Evolutionary conservation across 805 yeast species (phyloP).

Genomic region (Yarrowia porcina): DNA sequence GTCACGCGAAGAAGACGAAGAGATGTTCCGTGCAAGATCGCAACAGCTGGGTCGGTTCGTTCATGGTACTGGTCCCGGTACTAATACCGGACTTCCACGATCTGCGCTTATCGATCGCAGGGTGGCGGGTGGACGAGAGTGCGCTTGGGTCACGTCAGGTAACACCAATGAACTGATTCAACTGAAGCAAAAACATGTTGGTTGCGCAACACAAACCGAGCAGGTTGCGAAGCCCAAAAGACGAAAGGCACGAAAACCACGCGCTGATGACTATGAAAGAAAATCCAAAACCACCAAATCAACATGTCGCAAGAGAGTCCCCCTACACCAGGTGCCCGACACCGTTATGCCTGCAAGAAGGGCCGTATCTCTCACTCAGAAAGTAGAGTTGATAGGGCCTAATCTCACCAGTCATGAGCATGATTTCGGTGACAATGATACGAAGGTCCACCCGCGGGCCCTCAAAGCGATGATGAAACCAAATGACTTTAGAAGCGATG

Average conservation of each 20-base stretch:
- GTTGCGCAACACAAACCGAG: not conserved
- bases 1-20: conserved; percentile 14
- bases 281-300: not conserved
- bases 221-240: not conserved
- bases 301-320: not conserved
- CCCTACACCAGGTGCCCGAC: conserved; percentile 1
- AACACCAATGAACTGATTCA: not conserved
- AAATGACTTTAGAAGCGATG: not conserved
- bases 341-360: not conserved
- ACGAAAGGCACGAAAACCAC: not conserved
- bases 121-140: not conserved
- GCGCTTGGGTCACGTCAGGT: not conserved
- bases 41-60: not conserved
- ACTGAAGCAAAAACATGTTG: not conserved
- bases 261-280: not conserved
- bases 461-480: not conserved
- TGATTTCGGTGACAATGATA: too few species aligned
- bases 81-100: too few species aligned
- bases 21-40: not conserved
- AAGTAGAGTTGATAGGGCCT: not conserved
- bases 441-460: not conserved
- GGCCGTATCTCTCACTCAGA: not conserved
- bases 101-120: too few species aligned
- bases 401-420: not conserved
- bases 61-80: not conserved